phyloP scores from a whole-genome alignment of 495 filamentous ascomycete species.

The Monascus purpureus region DNA sequence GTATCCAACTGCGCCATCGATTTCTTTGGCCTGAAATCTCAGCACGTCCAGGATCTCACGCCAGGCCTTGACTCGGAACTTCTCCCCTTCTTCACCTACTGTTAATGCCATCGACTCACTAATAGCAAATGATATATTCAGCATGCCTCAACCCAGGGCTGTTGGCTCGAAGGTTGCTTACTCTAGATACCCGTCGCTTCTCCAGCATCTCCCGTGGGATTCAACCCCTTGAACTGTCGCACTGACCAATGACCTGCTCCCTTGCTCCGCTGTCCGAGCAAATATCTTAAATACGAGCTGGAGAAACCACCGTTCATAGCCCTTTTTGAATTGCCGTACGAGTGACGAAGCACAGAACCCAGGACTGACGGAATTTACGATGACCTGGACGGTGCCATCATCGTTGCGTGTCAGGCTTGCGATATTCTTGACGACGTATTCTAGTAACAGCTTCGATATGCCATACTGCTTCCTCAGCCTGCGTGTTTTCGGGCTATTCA shows the following conservation, averaged over 20 bases:
- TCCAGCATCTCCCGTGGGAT: conserved; percentile 38
- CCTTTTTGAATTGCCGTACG: conserved; percentile 23
- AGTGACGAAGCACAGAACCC: conserved; percentile 28
- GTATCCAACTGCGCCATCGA: no score
- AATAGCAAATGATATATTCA: conserved; percentile 12
- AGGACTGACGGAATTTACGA: conserved; percentile 33
- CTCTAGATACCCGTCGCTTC: conserved; percentile 30
- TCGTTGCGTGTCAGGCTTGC: conserved; percentile 17
- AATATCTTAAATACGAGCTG: conserved; percentile 27
- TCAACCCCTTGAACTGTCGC: conserved; percentile 32
- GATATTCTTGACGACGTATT: conserved; percentile 27
- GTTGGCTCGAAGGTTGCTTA: conserved; percentile 9
- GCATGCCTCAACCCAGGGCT: conserved; percentile 16
- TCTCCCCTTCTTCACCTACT: conserved; percentile 15
- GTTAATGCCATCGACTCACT: conserved; percentile 29
- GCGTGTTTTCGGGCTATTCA: conserved; percentile 17
- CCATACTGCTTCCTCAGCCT: conserved; percentile 26
- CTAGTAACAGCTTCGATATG: conserved; percentile 33
- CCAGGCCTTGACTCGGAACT: conserved; percentile 26
- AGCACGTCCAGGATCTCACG: conserved; percentile 23
- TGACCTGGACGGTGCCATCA: conserved; percentile 23
- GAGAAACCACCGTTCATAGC: conserved; percentile 21
- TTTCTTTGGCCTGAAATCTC: conserved; percentile 12
- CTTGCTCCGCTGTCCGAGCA: conserved; percentile 34
- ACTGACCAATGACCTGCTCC: conserved; percentile 36